A percentile compares a stretch with the other conserved stretches of the same genome.
phyloP scores from a whole-genome alignment of 495 filamentous ascomycete genomes.

The Xylaria venustula region DNA sequence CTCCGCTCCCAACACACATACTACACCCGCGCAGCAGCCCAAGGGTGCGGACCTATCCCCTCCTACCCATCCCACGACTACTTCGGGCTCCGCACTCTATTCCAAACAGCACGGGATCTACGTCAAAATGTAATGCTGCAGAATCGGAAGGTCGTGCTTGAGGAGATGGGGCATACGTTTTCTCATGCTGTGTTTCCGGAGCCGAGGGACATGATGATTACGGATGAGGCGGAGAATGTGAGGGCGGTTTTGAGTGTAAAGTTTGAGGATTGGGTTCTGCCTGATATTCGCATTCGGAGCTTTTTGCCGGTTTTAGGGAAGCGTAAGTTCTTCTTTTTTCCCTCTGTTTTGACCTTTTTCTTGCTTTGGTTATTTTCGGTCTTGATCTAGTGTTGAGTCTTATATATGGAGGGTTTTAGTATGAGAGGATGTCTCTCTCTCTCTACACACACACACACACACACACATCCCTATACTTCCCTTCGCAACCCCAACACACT shows the following conservation, averaged over 20 bases:
- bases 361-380: background rate
- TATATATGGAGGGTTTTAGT: too few species aligned
- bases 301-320: constrained; percentile 36
- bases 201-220: constrained; percentile 30
- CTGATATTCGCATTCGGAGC: constrained; percentile 27
- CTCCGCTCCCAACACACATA: constrained; percentile 18
- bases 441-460: too few species aligned
- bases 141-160: constrained; percentile 20
- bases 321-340: constrained; percentile 3
- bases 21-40: constrained; percentile 8
- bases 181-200: constrained; percentile 25
- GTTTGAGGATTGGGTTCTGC: constrained; percentile 59
- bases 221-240: constrained; percentile 70
- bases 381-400: too few species aligned
- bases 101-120: constrained; percentile 23
- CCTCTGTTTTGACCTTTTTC: background rate
- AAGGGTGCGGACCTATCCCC: constrained; percentile 25
- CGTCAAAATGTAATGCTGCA: constrained; percentile 29
- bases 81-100: constrained; percentile 41
- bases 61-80: constrained; percentile 34
- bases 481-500: too few species aligned
- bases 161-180: constrained; percentile 31
- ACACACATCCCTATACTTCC: too few species aligned
- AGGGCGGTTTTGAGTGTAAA: constrained; percentile 66
- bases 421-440: too few species aligned